phyloP scores from a whole-genome alignment of 2,329 filamentous ascomycete species.

The Neofusicoccum umdonicola region DNA sequence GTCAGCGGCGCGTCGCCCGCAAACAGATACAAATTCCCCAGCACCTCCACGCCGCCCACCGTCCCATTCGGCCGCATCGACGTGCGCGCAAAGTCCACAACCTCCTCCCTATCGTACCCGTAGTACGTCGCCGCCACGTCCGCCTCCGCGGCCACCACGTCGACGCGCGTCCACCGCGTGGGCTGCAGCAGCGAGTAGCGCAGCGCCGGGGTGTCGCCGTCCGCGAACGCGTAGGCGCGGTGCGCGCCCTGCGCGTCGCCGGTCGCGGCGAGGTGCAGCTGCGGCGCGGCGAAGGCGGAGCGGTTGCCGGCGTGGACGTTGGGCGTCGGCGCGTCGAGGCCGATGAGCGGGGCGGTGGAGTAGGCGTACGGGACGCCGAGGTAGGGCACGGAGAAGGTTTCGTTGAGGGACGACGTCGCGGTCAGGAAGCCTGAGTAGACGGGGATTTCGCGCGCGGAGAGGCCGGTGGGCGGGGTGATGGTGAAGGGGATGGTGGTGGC shows the following conservation, averaged over 20 bases:
- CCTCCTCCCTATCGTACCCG: not conserved
- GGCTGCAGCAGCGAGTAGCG: conserved; percentile 4
- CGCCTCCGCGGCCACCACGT: not conserved
- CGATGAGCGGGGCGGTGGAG: not conserved
- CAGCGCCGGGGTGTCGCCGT: not conserved
- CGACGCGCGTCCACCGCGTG: conserved; percentile 1
- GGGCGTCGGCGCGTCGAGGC: not conserved
- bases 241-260: not conserved
- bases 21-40: not conserved
- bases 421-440: conserved; percentile 27
- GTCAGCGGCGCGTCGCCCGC: not conserved
- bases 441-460: conserved; percentile 24
- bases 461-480: conserved; percentile 23
- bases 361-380: conserved; percentile 21
- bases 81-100: not conserved
- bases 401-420: conserved; percentile 14
- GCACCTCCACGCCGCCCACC: not conserved
- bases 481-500: conserved; percentile 21
- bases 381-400: conserved; percentile 23
- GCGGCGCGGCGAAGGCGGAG: not conserved
- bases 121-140: not conserved
- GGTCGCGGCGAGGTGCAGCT: not conserved
- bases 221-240: not conserved
- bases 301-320: not conserved
- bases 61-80: not conserved